Base-by-base conservation (phyloP, 768 basidiomycete species). In the Naganishia friedmannii region DNA sequence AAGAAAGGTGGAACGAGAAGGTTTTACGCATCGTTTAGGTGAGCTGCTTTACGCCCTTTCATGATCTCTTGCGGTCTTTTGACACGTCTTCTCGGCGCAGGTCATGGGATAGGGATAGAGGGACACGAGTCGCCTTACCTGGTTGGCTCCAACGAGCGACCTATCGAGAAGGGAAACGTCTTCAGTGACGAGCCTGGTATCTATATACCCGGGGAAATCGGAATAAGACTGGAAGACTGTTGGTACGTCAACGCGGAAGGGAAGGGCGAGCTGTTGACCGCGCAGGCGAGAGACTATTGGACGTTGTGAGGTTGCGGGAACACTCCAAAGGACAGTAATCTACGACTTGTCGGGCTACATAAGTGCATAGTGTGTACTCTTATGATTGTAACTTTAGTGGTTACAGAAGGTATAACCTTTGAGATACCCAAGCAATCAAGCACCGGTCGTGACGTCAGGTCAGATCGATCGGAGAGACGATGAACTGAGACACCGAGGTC, bases 171-270 rank as follows among this genome's bases (percentile, higher is more conserved):
- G 2, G 90, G 90, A 0, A 88, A 91, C 75, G 85, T 88, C 0
- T 93, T 93, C 81, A 91, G 90, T 8, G 84, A 92, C 75, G 91
- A 93, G 78, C 92, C 91, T 3, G 82, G 82, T n/a, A 71, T 77
- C 4, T 78, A 79, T 54, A 68, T 77, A 12, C 73, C 76, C 12
- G 48, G 67, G n/a, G 67, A 72, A 10, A 37, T 67, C 0, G 91
- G 92, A 1, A 85, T 93, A 21, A 85, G 91, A 53, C 80, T 94
- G 65, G 91, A 93, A 77, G 92, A 93, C 75, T 93, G 91, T 75
- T 89, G 90, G 76, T 88, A 86, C 74, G 85, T 92, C 68, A 57
- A 67, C 15, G 77, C 84, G 67, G 82, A 84, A 10, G 89, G 90
- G 0, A 74, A 70, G 0, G 82, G 87, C 0, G 81, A 85, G 34